Evolutionary conservation across 2,329 filamentous ascomycete species (phyloP), one percentile per base, ranked within the genome.

Genomic region (Penicillium sp.): DNA sequence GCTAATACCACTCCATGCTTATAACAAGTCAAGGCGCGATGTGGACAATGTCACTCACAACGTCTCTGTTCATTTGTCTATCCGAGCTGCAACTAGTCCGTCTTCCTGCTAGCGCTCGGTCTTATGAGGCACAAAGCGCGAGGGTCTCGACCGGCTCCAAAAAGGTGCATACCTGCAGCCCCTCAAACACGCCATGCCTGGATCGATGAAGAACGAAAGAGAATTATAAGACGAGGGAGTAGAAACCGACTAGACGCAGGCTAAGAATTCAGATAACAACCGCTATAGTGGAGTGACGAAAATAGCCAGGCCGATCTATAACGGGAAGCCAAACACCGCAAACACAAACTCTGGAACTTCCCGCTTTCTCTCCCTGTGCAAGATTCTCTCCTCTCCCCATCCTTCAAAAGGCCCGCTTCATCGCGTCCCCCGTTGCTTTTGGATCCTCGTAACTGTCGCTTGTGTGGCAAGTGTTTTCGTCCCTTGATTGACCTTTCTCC

Each of bases 281-380:
- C 8, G 31, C 8, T 24, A 26, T 13, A 16, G 24, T 31, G 28
- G 18, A 38, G 24, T 21, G n/a, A 41, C 38, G 34, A 39, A 47
- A 41, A 18, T 36, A 34, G 26, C 34, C 45, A 46, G 44, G 38
- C 51, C 54, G 53, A 62, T 59, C 52, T 60, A 60, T 59, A 60
- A 54, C 53, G 49, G 59, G 50, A 49, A 61, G 49, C 52, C 61
- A 62, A 63, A 62, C 61, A 63, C 38, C 51, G 52, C 59, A 62
- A 63, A 63, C 61, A 63, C 59, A 51, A 62, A 52, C 50, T 48
- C 49, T 47, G 42, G 48, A 60, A 56, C 54, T 63, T 58, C 60
- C 61, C 55, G 54, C 53, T 61, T 57, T 57, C 53, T 59, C 52
- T 60, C 58, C 53, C 56, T 45, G 45, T 53, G 57, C 58, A 61